Evolutionary conservation across 352 stramenopile genomes (phyloP), one percentile per base, ranked within the genome.

Genomic region (Globisporangium parvum): DNA sequence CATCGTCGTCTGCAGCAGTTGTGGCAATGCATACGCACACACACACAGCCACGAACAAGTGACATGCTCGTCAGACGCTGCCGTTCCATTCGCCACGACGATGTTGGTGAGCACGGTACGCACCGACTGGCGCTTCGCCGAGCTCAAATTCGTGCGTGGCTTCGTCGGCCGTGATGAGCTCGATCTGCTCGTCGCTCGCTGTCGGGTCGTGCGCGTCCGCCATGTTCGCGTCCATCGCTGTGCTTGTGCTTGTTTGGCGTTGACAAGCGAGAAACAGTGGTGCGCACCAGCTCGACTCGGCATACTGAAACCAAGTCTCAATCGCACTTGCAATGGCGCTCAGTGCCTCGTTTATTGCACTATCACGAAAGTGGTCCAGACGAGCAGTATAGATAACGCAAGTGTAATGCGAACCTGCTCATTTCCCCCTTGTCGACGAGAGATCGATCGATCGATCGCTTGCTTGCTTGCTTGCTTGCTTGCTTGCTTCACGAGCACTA

Each of bases 81-180:
- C 31, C 6, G 12, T 8, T 11, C 31, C 6, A 10, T 14, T 37
- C 10, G 31, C 31, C 1, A 37, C 5, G 31, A 37, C 6, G 31
- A 37, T 37, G 6, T 37, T 11, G 6, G 8, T 37, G 48, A 59
- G 51, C 51, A 37, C 18, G 31, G 41, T 39, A 57, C 64, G 47
- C 46, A 93, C 84, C 84, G 76, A 71, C 64, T 26, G 83, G 83
- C 14, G 75, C 80, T 39, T 93, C 85, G 42, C 85, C 85, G 21
- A 95, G 77, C 0, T 88, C 83, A 59, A 90, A 93, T 71, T 95
- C 85, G 58, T 93, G 66, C 17, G 75, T 77, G 28, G 70, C 77
- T 46, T 95, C 85, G 52, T 95, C 81, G 24, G 75, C 66, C 50
- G 80, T 80, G 71, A 95, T 93, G 64, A 93, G 70, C 47, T 93